phyloP scores from a whole-genome alignment of 2,329 filamentous ascomycete species.

The Hypoxylon sp. region DNA sequence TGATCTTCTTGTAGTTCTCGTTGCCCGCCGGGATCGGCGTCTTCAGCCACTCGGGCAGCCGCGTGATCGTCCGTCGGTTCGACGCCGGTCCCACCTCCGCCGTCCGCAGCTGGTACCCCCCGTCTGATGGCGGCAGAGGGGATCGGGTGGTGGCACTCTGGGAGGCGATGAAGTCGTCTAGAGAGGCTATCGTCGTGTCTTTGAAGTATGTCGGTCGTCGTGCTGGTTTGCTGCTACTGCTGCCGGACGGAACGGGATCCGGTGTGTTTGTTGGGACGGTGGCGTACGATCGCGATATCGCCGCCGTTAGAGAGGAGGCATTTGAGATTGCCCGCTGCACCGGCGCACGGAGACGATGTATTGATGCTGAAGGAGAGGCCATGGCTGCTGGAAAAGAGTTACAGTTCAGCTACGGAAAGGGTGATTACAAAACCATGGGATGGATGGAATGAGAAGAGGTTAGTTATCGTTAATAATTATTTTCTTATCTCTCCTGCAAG shows the following conservation, averaged over 20 bases:
- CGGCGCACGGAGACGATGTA: conserved; percentile 43
- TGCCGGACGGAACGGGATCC: conserved; percentile 44
- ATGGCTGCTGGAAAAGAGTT: conserved; percentile 33
- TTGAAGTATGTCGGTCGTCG: conserved; percentile 66
- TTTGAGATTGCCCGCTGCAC: conserved; percentile 42
- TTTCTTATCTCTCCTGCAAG: too few relatives aligned
- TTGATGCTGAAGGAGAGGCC: conserved; percentile 41
- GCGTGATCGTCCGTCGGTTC: conserved; percentile 70
- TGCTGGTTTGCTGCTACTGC: too few relatives aligned
- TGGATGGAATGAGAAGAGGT: conserved; percentile 2
- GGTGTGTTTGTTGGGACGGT: conserved; percentile 42
- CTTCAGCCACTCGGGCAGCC: conserved; percentile 93
- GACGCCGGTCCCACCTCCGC: conserved; percentile 71
- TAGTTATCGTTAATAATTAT: too few relatives aligned
- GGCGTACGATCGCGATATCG: conserved; percentile 40
- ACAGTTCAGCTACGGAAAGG: too few relatives aligned
- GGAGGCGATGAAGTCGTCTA: conserved; percentile 64
- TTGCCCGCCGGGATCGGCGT: conserved; percentile 87
- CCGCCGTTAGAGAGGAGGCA: conserved; percentile 22
- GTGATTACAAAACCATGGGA: conserved; percentile 1
- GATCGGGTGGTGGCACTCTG: conserved; percentile 55
- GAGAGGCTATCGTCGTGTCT: conserved; percentile 63
- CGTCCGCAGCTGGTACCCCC: conserved; percentile 68
- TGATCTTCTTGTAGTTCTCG: conserved; percentile 91
- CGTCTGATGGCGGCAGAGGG: too few relatives aligned